These are phyloP conservation scores for Aspergillus asperescens DNA, from an alignment of 495 filamentous ascomycete genomes.

Conservation along the genomic window DNA sequence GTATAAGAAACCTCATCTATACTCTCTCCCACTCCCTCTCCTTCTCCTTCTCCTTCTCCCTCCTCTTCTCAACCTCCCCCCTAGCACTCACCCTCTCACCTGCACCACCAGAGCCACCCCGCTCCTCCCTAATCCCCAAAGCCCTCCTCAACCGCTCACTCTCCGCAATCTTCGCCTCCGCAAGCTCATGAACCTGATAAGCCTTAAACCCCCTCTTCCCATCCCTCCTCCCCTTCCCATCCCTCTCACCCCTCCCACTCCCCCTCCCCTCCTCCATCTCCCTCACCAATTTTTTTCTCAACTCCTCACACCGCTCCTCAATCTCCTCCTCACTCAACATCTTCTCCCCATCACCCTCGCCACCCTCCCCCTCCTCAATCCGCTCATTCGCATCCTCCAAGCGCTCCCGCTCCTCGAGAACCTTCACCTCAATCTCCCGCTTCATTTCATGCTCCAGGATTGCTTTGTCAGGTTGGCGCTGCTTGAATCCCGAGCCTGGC, in stretches of 20 bases:
- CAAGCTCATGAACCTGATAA: constrained; percentile 94
- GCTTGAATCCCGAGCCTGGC: constrained; percentile 50
- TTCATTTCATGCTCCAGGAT: constrained; percentile 92
- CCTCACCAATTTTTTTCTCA: constrained; percentile 11
- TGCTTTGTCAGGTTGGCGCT: constrained; percentile 81
- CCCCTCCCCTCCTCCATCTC: constrained; percentile 1
- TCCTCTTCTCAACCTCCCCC: constrained; percentile 43
- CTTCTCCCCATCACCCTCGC: constrained; percentile 72
- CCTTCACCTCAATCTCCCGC: constrained; percentile 80
- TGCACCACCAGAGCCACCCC: constrained; percentile 68
- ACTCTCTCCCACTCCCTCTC: neutral
- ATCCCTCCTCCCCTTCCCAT: constrained; percentile 1
- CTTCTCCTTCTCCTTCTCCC: constrained; percentile 30
- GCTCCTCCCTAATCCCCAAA: constrained; percentile 80
- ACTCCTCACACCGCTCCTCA: constrained; percentile 33
- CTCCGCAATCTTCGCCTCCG: constrained; percentile 94
- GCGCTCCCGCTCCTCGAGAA: constrained; percentile 82
- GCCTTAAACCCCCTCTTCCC: constrained; percentile 62
- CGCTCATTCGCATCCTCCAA: constrained; percentile 76
- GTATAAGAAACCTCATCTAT: neutral
- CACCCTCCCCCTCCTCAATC: constrained; percentile 38
- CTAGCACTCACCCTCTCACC: constrained; percentile 38
- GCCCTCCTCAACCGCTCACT: constrained; percentile 84
- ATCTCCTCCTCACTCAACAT: constrained; percentile 35
- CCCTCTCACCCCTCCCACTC: constrained; percentile 5